Evolutionary conservation across 306 rosid species (phyloP).

Genomic region (barrel medic (Medicago truncatula)): MtrunA17r5.0-ANR NC_053043.1:900001-900500

Average conservation of each 20-base stretch:
- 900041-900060: constrained; percentile 35
- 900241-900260: background rate
- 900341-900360: background rate
- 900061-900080: constrained; percentile 9
- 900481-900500: background rate
- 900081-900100: constrained; percentile 12
- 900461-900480: background rate
- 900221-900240: constrained; percentile 68
- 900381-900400: background rate
- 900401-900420: background rate
- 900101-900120: constrained; percentile 30
- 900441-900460: constrained; percentile 5
- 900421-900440: background rate
- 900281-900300: background rate
- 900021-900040: constrained; percentile 36
- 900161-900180: constrained; percentile 48
- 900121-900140: constrained; percentile 74
- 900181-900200: constrained; percentile 62
- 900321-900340: constrained; percentile 14
- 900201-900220: constrained; percentile 66
- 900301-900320: constrained; percentile 24
- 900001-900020: constrained; percentile 34
- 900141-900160: constrained; percentile 70
- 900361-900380: background rate
- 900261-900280: constrained; percentile 10